Conservation (phyloP, 257 asterid species). For the Henckelia pumila region DNA sequence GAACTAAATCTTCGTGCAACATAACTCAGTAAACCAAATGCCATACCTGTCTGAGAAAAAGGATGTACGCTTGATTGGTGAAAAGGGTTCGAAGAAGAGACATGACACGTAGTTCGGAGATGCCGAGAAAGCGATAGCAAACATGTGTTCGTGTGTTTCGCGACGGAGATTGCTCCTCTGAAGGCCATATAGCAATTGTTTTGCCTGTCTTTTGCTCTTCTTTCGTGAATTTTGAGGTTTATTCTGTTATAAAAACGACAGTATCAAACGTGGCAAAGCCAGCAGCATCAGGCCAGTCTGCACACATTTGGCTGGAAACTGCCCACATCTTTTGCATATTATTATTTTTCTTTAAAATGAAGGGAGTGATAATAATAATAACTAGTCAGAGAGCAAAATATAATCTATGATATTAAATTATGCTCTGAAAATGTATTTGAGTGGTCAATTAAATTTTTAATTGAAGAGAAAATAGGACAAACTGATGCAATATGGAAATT, state of each 20-base stretch:
- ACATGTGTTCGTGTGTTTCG: conserved; percentile 39
- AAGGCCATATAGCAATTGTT: conserved; percentile 45
- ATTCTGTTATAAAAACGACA: no score
- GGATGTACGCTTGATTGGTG: conserved; percentile 28
- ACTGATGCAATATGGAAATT: no score
- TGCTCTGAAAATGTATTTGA: no score
- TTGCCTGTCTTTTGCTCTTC: not conserved
- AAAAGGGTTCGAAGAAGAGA: conserved; percentile 31
- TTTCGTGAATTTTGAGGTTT: not conserved
- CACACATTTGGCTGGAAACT: not conserved
- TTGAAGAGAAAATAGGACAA: no score
- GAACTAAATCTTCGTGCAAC: not conserved
- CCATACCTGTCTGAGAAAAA: conserved; percentile 39
- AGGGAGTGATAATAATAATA: no score
- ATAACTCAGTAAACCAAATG: not conserved
- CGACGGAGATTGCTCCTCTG: conserved; percentile 45
- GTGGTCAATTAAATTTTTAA: no score
- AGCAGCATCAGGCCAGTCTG: not conserved
- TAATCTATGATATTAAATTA: no score
- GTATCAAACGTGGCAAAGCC: not conserved
- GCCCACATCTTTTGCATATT: not conserved
- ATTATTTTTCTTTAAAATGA: no score
- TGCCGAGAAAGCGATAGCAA: conserved; percentile 31
- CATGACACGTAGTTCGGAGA: conserved; percentile 30
- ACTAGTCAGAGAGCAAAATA: no score